phyloP scores from a whole-genome alignment of 805 yeast genomes.

The Millerozyma miso region DNA sequence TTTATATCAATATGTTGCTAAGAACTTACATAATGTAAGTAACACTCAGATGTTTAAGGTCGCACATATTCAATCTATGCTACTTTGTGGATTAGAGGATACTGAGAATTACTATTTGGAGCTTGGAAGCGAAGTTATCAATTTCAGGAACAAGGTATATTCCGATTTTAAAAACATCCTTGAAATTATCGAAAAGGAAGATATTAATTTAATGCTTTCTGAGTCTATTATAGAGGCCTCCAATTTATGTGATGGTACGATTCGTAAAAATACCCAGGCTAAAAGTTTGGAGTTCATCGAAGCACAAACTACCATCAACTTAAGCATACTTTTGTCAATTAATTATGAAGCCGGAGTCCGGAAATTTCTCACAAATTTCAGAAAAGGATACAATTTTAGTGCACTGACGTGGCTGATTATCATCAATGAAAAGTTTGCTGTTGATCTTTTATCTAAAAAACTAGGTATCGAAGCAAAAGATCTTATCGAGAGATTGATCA shows the following conservation, averaged over 20 bases:
- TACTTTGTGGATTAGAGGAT: constrained; percentile 35
- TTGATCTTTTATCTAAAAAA: constrained; percentile 15
- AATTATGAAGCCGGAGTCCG: constrained; percentile 22
- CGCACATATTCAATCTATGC: constrained; percentile 23
- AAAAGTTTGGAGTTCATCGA: not conserved
- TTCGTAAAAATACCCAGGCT: not conserved
- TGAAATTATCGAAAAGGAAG: not conserved
- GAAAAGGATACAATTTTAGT: constrained; percentile 28
- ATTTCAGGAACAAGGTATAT: not conserved
- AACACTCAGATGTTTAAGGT: constrained; percentile 14
- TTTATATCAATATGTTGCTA: constrained; percentile 13
- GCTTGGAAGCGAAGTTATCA: constrained; percentile 17
- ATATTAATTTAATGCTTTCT: not conserved
- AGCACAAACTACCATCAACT: constrained; percentile 13
- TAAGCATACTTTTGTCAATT: constrained; percentile 24
- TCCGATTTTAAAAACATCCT: not conserved
- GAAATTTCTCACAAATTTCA: constrained; percentile 23
- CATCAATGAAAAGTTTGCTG: constrained; percentile 24
- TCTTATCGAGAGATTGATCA: constrained; percentile 20
- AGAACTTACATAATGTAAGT: constrained; percentile 4
- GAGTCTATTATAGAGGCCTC: not conserved
- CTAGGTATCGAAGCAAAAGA: constrained; percentile 12
- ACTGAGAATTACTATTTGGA: constrained; percentile 35
- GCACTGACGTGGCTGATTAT: constrained; percentile 28
- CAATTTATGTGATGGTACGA: constrained; percentile 1